phyloP scores from a whole-genome alignment of 2,329 filamentous ascomycete species.

The Coleophoma eucalyptorum region DNA sequence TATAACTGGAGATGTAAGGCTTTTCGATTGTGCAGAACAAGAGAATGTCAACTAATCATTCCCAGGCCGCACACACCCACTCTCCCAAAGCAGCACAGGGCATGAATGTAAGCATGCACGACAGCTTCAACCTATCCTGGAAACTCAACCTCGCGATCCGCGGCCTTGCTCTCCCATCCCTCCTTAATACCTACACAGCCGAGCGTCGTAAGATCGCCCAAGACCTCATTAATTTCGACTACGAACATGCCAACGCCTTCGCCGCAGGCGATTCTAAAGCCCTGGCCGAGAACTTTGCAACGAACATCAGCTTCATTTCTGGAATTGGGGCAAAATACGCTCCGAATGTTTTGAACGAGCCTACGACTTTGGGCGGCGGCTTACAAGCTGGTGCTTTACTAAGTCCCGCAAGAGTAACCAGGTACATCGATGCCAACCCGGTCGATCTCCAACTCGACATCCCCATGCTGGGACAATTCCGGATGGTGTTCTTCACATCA shows the following conservation, averaged over 20 bases:
- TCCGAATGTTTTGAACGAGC: constrained; percentile 56
- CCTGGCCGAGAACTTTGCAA: constrained; percentile 64
- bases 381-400: constrained; percentile 39
- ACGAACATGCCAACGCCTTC: constrained; percentile 52
- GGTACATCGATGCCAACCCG: constrained; percentile 75
- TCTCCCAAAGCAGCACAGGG: constrained; percentile 62
- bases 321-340: constrained; percentile 68
- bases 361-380: constrained; percentile 41
- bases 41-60: constrained; percentile 26
- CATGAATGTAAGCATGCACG: constrained; percentile 54
- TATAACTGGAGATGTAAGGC: constrained; percentile 40
- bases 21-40: constrained; percentile 32
- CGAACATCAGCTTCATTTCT: constrained; percentile 70
- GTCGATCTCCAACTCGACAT: constrained; percentile 76
- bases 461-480: constrained; percentile 73
- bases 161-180: constrained; percentile 47
- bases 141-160: constrained; percentile 47
- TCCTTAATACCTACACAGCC: constrained; percentile 58
- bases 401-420: constrained; percentile 64
- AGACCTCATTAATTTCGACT: constrained; percentile 63
- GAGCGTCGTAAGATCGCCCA: constrained; percentile 61
- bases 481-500: constrained; percentile 67
- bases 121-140: constrained; percentile 60
- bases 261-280: constrained; percentile 59
- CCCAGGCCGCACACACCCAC: constrained; percentile 52